Evolutionary conservation across 1,284 basidiomycete genomes (phyloP).

Genomic region (Ganoderma lingzhi): DNA sequence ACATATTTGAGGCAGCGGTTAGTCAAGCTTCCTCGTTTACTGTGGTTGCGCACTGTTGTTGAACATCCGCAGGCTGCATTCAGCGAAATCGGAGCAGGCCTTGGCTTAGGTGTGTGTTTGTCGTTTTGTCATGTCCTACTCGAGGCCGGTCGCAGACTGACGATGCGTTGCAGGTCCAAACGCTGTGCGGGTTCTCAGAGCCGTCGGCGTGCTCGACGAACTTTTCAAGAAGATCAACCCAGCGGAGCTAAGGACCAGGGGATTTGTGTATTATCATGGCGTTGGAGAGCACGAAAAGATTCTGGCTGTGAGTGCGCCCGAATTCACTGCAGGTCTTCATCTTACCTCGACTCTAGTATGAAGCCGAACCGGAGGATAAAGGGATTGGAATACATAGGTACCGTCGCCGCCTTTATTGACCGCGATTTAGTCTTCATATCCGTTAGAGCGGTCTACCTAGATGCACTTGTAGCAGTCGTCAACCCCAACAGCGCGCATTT

Average conservation of each 20-base stretch:
- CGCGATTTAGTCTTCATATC: too few species aligned
- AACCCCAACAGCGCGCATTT: slow-evolving; percentile 54
- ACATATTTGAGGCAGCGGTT: slow-evolving; percentile 47
- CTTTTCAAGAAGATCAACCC: slow-evolving; percentile 51
- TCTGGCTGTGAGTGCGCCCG: slow-evolving; percentile 50
- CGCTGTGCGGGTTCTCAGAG: slow-evolving; percentile 53
- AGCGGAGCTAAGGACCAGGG: slow-evolving; percentile 41
- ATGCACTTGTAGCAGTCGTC: slow-evolving; percentile 55
- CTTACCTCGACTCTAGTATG: slow-evolving; percentile 3
- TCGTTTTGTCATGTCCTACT: not conserved
- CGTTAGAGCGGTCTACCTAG: slow-evolving; percentile 56
- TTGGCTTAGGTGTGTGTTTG: slow-evolving; percentile 16
- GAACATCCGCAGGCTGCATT: slow-evolving; percentile 10
- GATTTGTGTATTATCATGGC: slow-evolving; percentile 53
- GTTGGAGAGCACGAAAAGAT: slow-evolving; percentile 51
- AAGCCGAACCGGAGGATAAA: slow-evolving; percentile 34
- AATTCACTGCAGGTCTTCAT: not conserved
- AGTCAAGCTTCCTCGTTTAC: not conserved
- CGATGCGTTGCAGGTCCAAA: slow-evolving; percentile 53
- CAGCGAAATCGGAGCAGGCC: slow-evolving; percentile 19
- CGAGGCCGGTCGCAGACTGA: too few species aligned
- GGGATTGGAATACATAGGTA: slow-evolving; percentile 43
- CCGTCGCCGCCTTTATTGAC: slow-evolving; percentile 24
- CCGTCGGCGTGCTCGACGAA: slow-evolving; percentile 53
- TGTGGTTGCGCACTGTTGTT: not conserved